Percentiles rank a stretch among this genome's conserved stretches.
These are phyloP conservation scores for Tulasnella sp. DNA, from an alignment of 768 basidiomycete genomes.

Conservation along the genomic window DNA sequence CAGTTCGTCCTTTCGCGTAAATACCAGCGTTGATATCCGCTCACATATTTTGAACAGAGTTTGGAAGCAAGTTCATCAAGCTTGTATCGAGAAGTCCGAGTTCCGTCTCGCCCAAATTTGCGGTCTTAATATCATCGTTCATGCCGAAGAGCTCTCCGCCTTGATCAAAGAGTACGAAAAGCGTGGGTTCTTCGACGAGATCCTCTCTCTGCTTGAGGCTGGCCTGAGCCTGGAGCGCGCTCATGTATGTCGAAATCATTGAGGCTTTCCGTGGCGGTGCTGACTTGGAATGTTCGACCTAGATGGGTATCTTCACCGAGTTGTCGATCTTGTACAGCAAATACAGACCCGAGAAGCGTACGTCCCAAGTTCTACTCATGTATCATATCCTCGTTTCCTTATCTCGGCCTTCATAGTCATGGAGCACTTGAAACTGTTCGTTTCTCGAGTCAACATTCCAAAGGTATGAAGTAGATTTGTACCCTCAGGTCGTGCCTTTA, in stretches of 20 bases:
- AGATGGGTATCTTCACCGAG: constrained; percentile 98
- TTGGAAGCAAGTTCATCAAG: constrained; percentile 99
- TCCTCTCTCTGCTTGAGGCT: constrained; percentile 83
- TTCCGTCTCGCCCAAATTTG: constrained; percentile 98
- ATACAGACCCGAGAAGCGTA: constrained; percentile 85
- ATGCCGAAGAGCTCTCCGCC: constrained; percentile 73
- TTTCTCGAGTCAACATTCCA: constrained; percentile 94
- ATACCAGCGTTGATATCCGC: constrained; percentile 13
- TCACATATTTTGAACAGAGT: constrained; percentile 40
- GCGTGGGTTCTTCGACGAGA: constrained; percentile 88
- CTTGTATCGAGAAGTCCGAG: constrained; percentile 94
- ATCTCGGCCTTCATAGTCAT: constrained; percentile 48
- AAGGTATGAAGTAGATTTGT: constrained; percentile 39
- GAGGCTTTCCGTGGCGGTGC: background rate
- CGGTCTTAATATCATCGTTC: constrained; percentile 94
- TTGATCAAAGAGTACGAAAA: constrained; percentile 78
- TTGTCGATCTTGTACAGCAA: constrained; percentile 87
- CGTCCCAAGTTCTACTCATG: constrained; percentile 24
- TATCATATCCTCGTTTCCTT: constrained; percentile 8
- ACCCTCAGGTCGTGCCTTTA: background rate
- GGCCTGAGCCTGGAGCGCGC: constrained; percentile 94
- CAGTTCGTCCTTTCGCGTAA: constrained; percentile 45
- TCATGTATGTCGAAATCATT: constrained; percentile 40
- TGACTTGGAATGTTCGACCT: constrained; percentile 17
- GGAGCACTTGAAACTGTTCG: constrained; percentile 97